Evolutionary conservation across 257 asterid species (phyloP).

Genomic region (Gardenia jasminoides): DNA sequence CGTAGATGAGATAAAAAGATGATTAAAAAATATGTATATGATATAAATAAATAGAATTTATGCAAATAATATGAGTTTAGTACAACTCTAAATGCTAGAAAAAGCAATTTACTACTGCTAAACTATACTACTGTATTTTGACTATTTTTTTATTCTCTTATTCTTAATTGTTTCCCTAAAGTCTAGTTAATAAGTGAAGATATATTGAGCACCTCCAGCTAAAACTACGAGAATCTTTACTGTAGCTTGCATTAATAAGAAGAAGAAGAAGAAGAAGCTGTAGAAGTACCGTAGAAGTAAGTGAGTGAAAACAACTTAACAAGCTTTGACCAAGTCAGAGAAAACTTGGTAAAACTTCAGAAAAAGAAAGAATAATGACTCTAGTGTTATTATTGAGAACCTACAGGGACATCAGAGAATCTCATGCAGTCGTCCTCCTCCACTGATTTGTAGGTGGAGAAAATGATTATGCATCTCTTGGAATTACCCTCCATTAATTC

Average conservation of each 20-base stretch:
- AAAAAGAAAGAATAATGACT: slow-evolving; percentile 14
- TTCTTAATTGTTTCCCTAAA: neutral
- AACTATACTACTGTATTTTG: too few species aligned
- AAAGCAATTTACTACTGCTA: too few species aligned
- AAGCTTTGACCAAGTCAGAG: slow-evolving; percentile 47
- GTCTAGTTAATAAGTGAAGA: neutral
- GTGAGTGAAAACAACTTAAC: neutral
- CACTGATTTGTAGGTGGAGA: slow-evolving; percentile 34
- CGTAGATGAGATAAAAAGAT: too few species aligned
- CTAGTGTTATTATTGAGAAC: slow-evolving; percentile 27
- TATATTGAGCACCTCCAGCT: neutral
- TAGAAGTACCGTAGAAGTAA: neutral
- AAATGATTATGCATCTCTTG: slow-evolving; percentile 30
- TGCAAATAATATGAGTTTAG: too few species aligned
- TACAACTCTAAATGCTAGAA: too few species aligned
- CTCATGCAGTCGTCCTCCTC: slow-evolving; percentile 25
- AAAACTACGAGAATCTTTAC: neutral
- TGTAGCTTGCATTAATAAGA: neutral
- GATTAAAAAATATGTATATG: too few species aligned
- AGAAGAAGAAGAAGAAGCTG: too few species aligned
- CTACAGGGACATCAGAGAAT: slow-evolving; percentile 24
- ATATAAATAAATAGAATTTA: too few species aligned
- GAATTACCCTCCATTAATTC: neutral
- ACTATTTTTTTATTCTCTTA: neutral
- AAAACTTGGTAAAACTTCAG: slow-evolving; percentile 12